These are phyloP conservation scores for Fusarium continuum DNA, from an alignment of 2,329 filamentous ascomycete genomes.

Conservation along the genomic window DNA sequence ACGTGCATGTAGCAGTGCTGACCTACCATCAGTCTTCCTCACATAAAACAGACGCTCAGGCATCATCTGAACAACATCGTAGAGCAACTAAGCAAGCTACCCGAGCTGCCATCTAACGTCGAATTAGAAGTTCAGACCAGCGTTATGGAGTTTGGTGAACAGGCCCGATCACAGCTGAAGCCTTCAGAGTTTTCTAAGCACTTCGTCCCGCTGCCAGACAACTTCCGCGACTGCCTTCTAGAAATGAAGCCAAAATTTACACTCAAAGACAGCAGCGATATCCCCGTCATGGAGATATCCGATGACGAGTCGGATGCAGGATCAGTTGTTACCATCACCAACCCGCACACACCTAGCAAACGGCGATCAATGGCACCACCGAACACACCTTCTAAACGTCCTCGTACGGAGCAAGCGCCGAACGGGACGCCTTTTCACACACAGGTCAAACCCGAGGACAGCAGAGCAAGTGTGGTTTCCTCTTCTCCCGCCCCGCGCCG, in stretches of 20 bases:
- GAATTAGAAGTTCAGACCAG: constrained; percentile 70
- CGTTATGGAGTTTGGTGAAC: constrained; percentile 65
- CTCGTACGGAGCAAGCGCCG: constrained; percentile 34
- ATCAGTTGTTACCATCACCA: constrained; percentile 32
- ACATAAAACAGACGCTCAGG: constrained; percentile 63
- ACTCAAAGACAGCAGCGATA: constrained; percentile 51
- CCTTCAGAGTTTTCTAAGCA: constrained; percentile 54
- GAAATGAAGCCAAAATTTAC: constrained; percentile 58
- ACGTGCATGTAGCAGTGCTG: not conserved
- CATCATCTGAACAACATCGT: constrained; percentile 61
- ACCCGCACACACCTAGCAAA: constrained; percentile 44
- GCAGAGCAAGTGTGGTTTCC: constrained; percentile 34
- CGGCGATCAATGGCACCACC: constrained; percentile 42
- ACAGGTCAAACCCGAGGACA: constrained; percentile 53
- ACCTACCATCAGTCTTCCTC: constrained; percentile 54
- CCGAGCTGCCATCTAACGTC: constrained; percentile 74
- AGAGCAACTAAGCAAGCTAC: constrained; percentile 64
- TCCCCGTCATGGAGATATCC: constrained; percentile 51
- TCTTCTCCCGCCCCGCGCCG: constrained; percentile 22
- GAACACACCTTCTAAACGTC: constrained; percentile 49
- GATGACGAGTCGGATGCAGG: constrained; percentile 52
- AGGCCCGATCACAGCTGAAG: constrained; percentile 59
- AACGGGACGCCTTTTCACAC: constrained; percentile 23
- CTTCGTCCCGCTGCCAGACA: constrained; percentile 58
- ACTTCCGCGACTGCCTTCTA: constrained; percentile 60